phyloP scores from a whole-genome alignment of 2,329 filamentous ascomycete species.

The Talaromyces rugulosus region DNA sequence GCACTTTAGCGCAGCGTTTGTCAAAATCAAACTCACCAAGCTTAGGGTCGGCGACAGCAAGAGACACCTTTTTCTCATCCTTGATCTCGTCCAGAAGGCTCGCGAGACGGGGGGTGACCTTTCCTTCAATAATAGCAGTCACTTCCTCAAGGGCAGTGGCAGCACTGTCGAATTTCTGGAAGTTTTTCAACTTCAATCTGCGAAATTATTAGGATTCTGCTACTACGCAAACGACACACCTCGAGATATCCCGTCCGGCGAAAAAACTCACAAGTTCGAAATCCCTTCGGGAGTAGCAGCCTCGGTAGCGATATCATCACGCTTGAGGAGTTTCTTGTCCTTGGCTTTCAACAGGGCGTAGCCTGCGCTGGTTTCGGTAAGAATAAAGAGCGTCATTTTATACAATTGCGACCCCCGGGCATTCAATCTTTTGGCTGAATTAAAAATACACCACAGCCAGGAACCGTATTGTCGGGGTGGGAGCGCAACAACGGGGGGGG shows the following conservation, averaged over 20 bases:
- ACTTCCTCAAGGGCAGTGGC: conserved; percentile 87
- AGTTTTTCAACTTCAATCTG: conserved; percentile 92
- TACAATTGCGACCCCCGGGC: conserved; percentile 27
- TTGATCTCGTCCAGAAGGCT: conserved; percentile 84
- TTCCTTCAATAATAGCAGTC: conserved; percentile 82
- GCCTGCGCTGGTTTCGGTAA: conserved; percentile 90
- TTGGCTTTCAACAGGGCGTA: conserved; percentile 98
- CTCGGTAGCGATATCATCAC: conserved; percentile 71
- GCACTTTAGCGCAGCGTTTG: background rate
- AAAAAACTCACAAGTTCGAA: conserved; percentile 68
- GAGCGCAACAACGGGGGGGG: conserved; percentile 20
- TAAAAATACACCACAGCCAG: conserved; percentile 15
- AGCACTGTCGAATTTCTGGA: conserved; percentile 95
- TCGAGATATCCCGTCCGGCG: background rate
- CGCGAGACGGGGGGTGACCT: conserved; percentile 83
- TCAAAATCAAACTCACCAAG: conserved; percentile 50
- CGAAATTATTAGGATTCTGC: conserved; percentile 13
- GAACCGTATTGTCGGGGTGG: conserved; percentile 17
- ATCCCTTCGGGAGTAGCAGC: conserved; percentile 77
- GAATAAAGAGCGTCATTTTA: conserved; percentile 84
- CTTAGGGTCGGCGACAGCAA: conserved; percentile 91
- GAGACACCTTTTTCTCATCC: conserved; percentile 93
- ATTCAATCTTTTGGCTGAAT: conserved; percentile 16
- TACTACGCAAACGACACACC: background rate
- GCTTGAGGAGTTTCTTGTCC: conserved; percentile 96